Evolutionary conservation across 202 grass and related monocot genomes (phyloP), one percentile per base, ranked within the genome.

Genomic region (Setaria viridis): DNA sequence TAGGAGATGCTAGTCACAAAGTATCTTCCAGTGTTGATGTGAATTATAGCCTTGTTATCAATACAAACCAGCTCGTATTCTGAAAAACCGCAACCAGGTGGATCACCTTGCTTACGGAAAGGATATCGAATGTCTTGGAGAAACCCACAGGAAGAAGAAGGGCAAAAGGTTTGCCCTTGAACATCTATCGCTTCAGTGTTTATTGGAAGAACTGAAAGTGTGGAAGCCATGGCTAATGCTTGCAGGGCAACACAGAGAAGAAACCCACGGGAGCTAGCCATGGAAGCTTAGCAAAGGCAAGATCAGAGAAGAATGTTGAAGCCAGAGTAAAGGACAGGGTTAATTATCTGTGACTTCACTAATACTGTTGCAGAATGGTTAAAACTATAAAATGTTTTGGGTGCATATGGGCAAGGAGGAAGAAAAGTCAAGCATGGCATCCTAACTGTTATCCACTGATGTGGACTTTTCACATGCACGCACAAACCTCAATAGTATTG

Each of bases 121-220:
- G 92, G 92, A 7, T 55, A 48, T 0, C 5, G 42, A 0, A 34
- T 53, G 82, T 63, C 25, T 84, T 1, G 6, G 16, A 14, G 5
- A 91, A 67, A 78, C 47, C 80, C 80, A n/a, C 92, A 91, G 7
- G 80, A 89, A 17, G 78, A 94, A 73, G 63, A 37, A 78, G 50
- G 68, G 33, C 85, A 55, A 4, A 7, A 67, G 11, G 9, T 12
- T 62, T 62, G 58, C n/a, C 58, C 58, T 62, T 62, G 58, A 29
- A 62, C 21, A 29, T 62, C 58, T 62, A 30, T 3, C 1, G 25
- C 21, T 62, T 62, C 58, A 62, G 58, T 62, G 10, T 30, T 62
- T 30, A 5, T 12, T 62, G 12, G n/a, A 20, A 71, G 39, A 48
- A n/a, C 37, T 47, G 8, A 25, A 80, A 80, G 11, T 58, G 55